phyloP scores from a whole-genome alignment of 2,329 filamentous ascomycete genomes.

The Annulohypoxylon truncatum region DNA sequence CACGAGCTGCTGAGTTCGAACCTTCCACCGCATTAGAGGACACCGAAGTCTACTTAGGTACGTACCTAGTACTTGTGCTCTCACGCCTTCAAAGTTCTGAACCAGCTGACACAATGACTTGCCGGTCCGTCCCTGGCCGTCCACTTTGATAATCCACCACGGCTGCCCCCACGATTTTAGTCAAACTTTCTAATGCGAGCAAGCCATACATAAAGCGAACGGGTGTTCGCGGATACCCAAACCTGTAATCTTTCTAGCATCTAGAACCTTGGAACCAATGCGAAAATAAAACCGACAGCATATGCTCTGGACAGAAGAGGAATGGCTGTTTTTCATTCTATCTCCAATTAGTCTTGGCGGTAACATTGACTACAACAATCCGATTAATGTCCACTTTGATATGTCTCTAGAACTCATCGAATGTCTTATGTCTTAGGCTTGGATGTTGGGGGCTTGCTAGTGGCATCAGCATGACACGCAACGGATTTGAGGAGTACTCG shows the following conservation, averaged over 20 bases:
- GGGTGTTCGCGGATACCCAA: constrained; percentile 16
- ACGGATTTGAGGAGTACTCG: not conserved
- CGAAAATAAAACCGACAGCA: constrained; percentile 4
- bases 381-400: not conserved
- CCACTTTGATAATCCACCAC: not conserved
- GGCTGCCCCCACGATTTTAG: constrained; percentile 28
- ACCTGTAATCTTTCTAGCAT: constrained; percentile 17
- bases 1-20: constrained; percentile 42
- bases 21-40: constrained; percentile 3
- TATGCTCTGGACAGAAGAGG: not conserved
- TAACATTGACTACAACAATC: constrained; percentile 32
- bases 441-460: constrained; percentile 8
- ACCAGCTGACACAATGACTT: constrained; percentile 9
- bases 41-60: not conserved
- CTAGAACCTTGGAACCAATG: constrained; percentile 30
- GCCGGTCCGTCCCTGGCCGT: constrained; percentile 25
- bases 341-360: constrained; percentile 18
- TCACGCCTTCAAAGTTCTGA: not conserved
- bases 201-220: not conserved
- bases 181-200: constrained; percentile 9
- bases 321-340: not conserved
- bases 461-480: constrained; percentile 19
- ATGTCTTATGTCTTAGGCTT: not conserved
- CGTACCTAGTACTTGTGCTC: not conserved
- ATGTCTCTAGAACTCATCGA: not conserved